phyloP scores from a whole-genome alignment of 192 early-diverging fungal species.

The Ambispora gerdemannii region DNA sequence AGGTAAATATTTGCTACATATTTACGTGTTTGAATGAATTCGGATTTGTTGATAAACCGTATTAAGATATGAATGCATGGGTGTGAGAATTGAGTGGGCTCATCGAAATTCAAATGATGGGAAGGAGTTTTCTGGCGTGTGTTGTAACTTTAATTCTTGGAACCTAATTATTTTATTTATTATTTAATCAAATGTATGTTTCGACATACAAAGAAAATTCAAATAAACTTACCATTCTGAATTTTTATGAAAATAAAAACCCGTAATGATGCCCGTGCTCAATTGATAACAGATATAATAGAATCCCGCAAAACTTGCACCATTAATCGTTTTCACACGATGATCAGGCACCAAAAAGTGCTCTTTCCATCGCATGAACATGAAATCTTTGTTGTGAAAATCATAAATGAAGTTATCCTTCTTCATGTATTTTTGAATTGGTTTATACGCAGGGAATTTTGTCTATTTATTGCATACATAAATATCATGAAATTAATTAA shows the following conservation, averaged over 20 bases:
- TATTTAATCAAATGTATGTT: not conserved
- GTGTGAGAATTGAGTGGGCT: no score
- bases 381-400: slow-evolving; percentile 48
- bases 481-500: not conserved
- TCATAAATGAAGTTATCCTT: slow-evolving; percentile 47
- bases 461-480: slow-evolving; percentile 32
- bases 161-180: no score
- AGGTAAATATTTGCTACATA: no score
- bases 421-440: slow-evolving; percentile 47
- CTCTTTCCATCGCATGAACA: slow-evolving; percentile 96
- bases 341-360: slow-evolving; percentile 90
- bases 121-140: slow-evolving; percentile 42
- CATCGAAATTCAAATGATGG: slow-evolving; percentile 51
- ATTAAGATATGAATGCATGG: no score
- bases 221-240: slow-evolving; percentile 48
- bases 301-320: slow-evolving; percentile 88
- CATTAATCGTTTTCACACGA: slow-evolving; percentile 65
- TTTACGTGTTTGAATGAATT: no score
- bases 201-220: not conserved
- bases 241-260: slow-evolving; percentile 61
- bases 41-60: no score
- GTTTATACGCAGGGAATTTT: slow-evolving; percentile 47
- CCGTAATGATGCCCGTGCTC: slow-evolving; percentile 54
- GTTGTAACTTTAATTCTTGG: slow-evolving; percentile 45
- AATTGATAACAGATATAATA: slow-evolving; percentile 80